Evolutionary conservation across 345 rosid genomes (phyloP).

Genomic region (Gossypium herbaceum): DNA sequence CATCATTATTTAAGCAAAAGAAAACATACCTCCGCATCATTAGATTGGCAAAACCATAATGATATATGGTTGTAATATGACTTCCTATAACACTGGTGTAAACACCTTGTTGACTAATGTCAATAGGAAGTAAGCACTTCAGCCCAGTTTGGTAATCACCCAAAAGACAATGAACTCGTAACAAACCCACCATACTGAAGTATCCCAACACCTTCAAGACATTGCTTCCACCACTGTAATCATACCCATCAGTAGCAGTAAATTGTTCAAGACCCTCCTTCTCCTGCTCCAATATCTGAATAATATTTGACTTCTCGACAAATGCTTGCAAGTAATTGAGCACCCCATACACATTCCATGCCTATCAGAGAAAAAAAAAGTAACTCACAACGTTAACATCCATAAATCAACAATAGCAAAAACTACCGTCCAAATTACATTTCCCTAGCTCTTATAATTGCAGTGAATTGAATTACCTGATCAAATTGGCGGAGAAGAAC

Average conservation of each 20-base stretch:
- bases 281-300: constrained; percentile 88
- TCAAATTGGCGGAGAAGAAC: constrained; percentile 69
- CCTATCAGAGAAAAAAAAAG: constrained; percentile 33
- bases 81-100: constrained; percentile 90
- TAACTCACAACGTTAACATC: background rate
- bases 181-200: constrained; percentile 94
- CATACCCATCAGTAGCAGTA: constrained; percentile 96
- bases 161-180: constrained; percentile 91
- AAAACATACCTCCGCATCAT: constrained; percentile 83
- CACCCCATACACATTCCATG: constrained; percentile 98
- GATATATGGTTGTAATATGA: constrained; percentile 87
- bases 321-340: constrained; percentile 98
- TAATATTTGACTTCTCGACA: constrained; percentile 82
- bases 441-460: background rate
- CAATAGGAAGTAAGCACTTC: constrained; percentile 89
- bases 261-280: constrained; percentile 89
- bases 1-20: background rate
- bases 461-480: constrained; percentile 37
- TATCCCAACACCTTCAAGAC: constrained; percentile 95
- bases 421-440: background rate
- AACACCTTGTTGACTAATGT: constrained; percentile 92
- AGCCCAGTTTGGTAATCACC: constrained; percentile 97
- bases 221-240: constrained; percentile 92
- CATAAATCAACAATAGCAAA: background rate
- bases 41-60: constrained; percentile 95